Evolutionary conservation across 2,329 filamentous ascomycete species (phyloP).

Genomic region (Trichophyton schoenleinii): DNA sequence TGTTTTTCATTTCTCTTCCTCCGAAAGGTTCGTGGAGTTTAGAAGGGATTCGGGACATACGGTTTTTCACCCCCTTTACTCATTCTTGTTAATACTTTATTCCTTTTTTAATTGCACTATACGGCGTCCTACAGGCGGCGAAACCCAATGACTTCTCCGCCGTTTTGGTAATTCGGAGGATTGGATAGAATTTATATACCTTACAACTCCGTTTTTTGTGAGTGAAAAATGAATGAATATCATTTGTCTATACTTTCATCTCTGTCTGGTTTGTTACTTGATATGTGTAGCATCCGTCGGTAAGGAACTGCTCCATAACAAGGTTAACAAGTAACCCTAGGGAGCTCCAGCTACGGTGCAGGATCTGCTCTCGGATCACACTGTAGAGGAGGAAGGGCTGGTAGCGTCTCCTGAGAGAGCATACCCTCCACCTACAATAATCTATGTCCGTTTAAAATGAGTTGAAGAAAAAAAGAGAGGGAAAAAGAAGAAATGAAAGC

Average conservation of each 20-base stretch:
- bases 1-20: background rate
- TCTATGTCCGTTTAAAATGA: slow-evolving; percentile 49
- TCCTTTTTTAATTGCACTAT: background rate
- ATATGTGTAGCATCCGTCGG: slow-evolving; percentile 48
- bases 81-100: background rate
- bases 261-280: background rate
- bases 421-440: slow-evolving; percentile 52
- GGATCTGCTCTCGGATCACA: slow-evolving; percentile 47
- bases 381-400: slow-evolving; percentile 49
- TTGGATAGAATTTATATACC: slow-evolving; percentile 5
- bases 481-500: slow-evolving; percentile 12
- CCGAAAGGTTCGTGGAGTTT: background rate
- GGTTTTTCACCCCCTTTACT: background rate
- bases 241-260: background rate
- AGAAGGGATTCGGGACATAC: background rate
- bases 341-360: slow-evolving; percentile 54
- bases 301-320: slow-evolving; percentile 53
- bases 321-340: slow-evolving; percentile 35
- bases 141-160: background rate
- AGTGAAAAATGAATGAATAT: background rate
- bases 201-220: background rate
- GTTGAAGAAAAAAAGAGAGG: slow-evolving; percentile 28
- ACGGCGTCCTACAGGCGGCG: slow-evolving; percentile 6
- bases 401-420: slow-evolving; percentile 13
- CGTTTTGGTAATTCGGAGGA: background rate